Conservation (phyloP, 2,329 filamentous ascomycete genomes). For the Phyllosticta paracitricarpa region DNA sequence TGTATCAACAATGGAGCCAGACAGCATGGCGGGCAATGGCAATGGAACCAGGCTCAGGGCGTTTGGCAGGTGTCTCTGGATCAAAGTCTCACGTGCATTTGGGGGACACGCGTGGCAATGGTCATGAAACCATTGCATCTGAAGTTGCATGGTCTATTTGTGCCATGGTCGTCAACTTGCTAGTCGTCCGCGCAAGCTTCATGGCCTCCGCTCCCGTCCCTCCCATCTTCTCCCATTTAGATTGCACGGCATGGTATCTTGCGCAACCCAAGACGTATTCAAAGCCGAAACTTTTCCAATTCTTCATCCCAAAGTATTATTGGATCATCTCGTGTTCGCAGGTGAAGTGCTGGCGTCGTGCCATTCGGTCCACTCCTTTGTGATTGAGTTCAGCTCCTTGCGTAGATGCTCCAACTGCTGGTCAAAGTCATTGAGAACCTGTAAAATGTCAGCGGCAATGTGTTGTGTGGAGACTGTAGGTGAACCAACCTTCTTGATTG, state of each 20-base stretch:
- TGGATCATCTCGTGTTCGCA: slow-evolving; percentile 2
- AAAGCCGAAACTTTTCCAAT: slow-evolving; percentile 5
- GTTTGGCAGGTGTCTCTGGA: neutral
- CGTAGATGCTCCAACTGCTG: slow-evolving; percentile 67
- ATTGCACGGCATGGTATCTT: slow-evolving; percentile 8
- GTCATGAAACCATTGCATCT: neutral
- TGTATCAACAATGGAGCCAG: neutral
- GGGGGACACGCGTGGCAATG: neutral
- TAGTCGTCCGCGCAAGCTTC: neutral
- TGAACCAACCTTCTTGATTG: slow-evolving; percentile 61
- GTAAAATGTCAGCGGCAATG: slow-evolving; percentile 13
- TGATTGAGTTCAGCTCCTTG: slow-evolving; percentile 51
- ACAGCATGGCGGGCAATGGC: neutral
- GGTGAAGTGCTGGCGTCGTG: slow-evolving; percentile 22
- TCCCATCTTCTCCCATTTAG: slow-evolving; percentile 2
- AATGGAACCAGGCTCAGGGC: neutral
- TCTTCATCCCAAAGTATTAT: neutral
- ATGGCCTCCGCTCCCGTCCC: neutral
- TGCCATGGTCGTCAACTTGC: neutral
- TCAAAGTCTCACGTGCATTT: neutral
- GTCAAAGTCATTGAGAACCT: slow-evolving; percentile 75
- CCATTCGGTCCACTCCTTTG: slow-evolving; percentile 50
- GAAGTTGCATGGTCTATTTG: neutral
- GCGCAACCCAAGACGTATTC: slow-evolving; percentile 2
- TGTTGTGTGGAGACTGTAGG: neutral